Base-by-base conservation (phyloP, 1,284 basidiomycete species). In the Malassezia restricta region DNA sequence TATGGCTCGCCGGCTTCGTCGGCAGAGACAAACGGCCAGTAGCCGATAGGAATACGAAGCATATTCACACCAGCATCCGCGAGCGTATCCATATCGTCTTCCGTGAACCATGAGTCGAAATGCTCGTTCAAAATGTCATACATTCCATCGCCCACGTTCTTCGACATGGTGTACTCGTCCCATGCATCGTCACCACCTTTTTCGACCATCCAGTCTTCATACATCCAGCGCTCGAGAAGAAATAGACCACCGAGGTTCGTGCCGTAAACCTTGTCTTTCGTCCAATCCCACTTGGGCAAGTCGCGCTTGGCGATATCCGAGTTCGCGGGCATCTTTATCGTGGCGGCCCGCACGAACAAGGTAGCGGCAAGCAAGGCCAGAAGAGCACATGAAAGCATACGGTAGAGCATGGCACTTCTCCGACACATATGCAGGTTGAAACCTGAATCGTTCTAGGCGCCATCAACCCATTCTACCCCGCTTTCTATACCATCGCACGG, bases 31-130 rank as follows among this genome's bases (percentile, higher is more conserved):
- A 68, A 68, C 33, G 66, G 59, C 68, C 68, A 71, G 59, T 68
- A 75, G 9, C 73, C 73, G 9, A 71, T 65, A n/a, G 75, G 75
- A 31, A 76, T 71, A n/a, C 75, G 73, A 29, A 76, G 40, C 49
- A 58, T 62, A 59, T 71, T 71, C 55, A 76, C 63, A 37, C 73
- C 73, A 33, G 58, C 51, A 30, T 50, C 55, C 44, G 57, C 54
- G n/a, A 76, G 56, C 12, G 51, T 53, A 48, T 74, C 65, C 49
- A 76, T 64, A 48, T 76, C 73, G 27, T 57, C 57, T 54, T 76
- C 74, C 37, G 68, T 74, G 29, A 76, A 58, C 71, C 74, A 76
- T 11, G 58, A 58, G 39, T 70, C 55, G 51, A 72, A 74, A 58
- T 76, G 75, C 32, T 73, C 61, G 30, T 54, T 37, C 24, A 75